Evolutionary conservation across 148 eudicot species (phyloP), one percentile per base, ranked within the genome.

Genomic region (Chenopodium formosanum): DNA sequence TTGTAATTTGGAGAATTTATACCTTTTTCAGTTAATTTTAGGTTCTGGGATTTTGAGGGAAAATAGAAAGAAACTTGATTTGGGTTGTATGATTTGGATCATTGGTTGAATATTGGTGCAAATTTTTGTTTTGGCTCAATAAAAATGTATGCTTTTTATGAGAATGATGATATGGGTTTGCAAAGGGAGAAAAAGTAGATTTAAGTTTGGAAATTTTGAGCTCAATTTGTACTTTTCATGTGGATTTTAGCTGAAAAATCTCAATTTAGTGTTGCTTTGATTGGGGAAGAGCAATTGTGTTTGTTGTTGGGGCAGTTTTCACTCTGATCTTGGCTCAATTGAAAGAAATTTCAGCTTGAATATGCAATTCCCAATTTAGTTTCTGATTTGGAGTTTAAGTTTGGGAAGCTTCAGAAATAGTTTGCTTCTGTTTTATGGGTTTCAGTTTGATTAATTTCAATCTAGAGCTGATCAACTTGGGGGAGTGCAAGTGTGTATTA

Each of bases 61-160:
- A 63, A 63, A 47, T 53, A 70, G 75, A 62, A 22, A 5, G 63
- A 27, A 70, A 70, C 77, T 80, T 79, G 74, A 70, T 44, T n/a
- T 48, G 47, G 66, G 27, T 74, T 77, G 74, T 34, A 34, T 16
- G 10, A 40, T 72, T 46, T 20, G 19, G 75, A 72, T 40, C 50
- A 22, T 22, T 62, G 73, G 29, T 60, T 63, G 32, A 29, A 64
- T 58, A n/a, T 73, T 32, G 34, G 53, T 60, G 44, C 44, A 40
- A 40, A 5, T 37, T 40, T 11, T 47, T 73, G 17, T 31, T 53
- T 29, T 13, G 23, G 6, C 44, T 48, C 14, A 48, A 64, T 32
- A 25, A 66, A 4, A 27, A 9, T 81, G 52, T 46, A 46, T 64
- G 63, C 9, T 73, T 50, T 46, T 56, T 12, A 44, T 73, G 73